phyloP scores from a whole-genome alignment of 352 stramenopile genomes.

The Globisporangium uncinulatum region DNA sequence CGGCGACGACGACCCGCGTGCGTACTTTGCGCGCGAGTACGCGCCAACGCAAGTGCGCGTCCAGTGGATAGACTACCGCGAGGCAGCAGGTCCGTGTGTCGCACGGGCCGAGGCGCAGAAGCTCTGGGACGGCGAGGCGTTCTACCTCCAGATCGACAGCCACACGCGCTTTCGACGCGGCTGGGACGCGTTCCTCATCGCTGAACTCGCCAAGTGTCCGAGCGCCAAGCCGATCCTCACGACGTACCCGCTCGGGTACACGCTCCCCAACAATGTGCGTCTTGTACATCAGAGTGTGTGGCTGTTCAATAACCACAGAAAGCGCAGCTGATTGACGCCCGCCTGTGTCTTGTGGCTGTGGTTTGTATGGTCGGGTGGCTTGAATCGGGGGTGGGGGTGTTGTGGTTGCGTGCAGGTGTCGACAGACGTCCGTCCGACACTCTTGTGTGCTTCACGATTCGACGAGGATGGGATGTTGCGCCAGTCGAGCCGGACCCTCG shows the following conservation, averaged over 20 bases:
- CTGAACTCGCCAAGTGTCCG: constrained; percentile 45
- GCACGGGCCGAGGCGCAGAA: constrained; percentile 76
- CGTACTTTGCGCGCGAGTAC: constrained; percentile 36
- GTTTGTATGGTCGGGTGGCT: too few relatives aligned
- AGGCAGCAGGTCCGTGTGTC: constrained; percentile 89
- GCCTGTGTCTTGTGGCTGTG: too few relatives aligned
- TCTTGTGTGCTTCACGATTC: constrained; percentile 59
- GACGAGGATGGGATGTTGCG: constrained; percentile 45
- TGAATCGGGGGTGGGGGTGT: too few relatives aligned
- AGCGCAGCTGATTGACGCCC: too few relatives aligned
- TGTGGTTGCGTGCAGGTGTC: constrained; percentile 20
- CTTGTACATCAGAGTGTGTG: constrained; percentile 2
- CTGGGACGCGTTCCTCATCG: constrained; percentile 91
- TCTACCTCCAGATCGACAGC: constrained; percentile 94
- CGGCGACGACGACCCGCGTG: constrained; percentile 29
- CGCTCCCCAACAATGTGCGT: constrained; percentile 45
- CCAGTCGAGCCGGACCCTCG: constrained; percentile 53
- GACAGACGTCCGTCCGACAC: constrained; percentile 37
- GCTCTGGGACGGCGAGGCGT: constrained; percentile 81
- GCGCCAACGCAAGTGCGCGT: constrained; percentile 33
- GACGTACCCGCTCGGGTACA: constrained; percentile 92
- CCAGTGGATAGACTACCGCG: constrained; percentile 48
- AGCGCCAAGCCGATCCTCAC: constrained; percentile 79
- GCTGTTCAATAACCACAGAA: too few relatives aligned
- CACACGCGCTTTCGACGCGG: constrained; percentile 86